These are phyloP conservation scores for Alternaria sp. DNA, from an alignment of 2,329 filamentous ascomycete species.

Conservation along the genomic window DNA sequence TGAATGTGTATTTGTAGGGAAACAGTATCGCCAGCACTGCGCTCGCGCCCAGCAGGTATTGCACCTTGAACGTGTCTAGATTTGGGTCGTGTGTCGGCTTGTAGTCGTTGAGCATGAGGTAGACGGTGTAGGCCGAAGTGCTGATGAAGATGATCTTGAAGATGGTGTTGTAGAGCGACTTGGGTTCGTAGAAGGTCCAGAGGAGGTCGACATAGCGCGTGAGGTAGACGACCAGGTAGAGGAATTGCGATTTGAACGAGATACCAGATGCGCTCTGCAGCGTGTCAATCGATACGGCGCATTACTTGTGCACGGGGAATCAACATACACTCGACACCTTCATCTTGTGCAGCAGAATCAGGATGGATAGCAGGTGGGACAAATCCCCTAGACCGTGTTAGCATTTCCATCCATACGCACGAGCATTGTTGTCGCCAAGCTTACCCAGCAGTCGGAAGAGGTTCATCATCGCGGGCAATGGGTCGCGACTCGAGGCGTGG, in stretches of 20 bases:
- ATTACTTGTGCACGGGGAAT: neutral
- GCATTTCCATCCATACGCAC: slow-evolving; percentile 19
- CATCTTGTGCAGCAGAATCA: slow-evolving; percentile 98
- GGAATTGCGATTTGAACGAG: slow-evolving; percentile 97
- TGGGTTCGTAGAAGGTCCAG: slow-evolving; percentile 77
- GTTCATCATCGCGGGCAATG: slow-evolving; percentile 65
- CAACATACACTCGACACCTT: slow-evolving; percentile 78
- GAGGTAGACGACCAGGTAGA: slow-evolving; percentile 93
- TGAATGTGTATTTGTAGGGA: slow-evolving; percentile 81
- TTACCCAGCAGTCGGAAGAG: slow-evolving; percentile 73
- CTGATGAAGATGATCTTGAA: slow-evolving; percentile 97
- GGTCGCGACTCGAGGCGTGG: slow-evolving; percentile 27
- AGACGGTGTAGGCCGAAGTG: slow-evolving; percentile 91
- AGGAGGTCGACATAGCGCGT: slow-evolving; percentile 93
- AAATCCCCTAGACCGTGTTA: slow-evolving; percentile 75
- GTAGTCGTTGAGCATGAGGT: slow-evolving; percentile 97
- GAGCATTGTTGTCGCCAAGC: neutral
- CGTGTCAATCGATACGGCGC: slow-evolving; percentile 10
- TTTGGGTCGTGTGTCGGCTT: slow-evolving; percentile 97
- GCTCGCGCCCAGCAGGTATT: slow-evolving; percentile 87
- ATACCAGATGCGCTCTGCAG: slow-evolving; percentile 91
- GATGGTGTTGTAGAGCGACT: slow-evolving; percentile 80
- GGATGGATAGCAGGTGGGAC: slow-evolving; percentile 91
- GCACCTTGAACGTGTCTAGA: slow-evolving; percentile 95
- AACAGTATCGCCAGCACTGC: slow-evolving; percentile 81